These are phyloP conservation scores for Tephrocybe rancida DNA, from an alignment of 768 basidiomycete species.

Conservation along the genomic window DNA sequence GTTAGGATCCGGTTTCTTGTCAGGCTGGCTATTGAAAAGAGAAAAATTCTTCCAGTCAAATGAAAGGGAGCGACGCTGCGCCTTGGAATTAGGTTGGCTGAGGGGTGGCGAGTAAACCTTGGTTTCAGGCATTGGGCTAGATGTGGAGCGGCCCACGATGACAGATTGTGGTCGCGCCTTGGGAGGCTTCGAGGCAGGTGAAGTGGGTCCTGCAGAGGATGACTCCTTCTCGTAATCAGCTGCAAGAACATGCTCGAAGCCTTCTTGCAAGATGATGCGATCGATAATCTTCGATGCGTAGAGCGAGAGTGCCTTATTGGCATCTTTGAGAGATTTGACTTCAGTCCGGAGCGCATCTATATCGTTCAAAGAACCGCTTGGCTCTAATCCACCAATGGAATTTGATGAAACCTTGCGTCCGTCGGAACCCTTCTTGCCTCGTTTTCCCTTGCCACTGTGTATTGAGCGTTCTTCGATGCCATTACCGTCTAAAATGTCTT, in stretches of 20 bases:
- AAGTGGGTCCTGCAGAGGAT: conserved; percentile 36
- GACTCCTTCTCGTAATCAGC: conserved; percentile 80
- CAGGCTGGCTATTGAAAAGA: conserved; percentile 58
- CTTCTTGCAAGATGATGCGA: conserved; percentile 93
- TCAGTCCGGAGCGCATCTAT: conserved; percentile 80
- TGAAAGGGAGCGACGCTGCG: conserved; percentile 75
- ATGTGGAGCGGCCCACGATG: conserved; percentile 46
- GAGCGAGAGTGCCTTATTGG: conserved; percentile 92
- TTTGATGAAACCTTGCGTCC: conserved; percentile 36
- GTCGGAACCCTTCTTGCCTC: conserved; percentile 47
- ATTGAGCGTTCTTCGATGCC: conserved; percentile 49
- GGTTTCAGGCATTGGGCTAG: conserved; percentile 33
- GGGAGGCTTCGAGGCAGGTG: conserved; percentile 29
- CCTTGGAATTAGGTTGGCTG: conserved; percentile 35
- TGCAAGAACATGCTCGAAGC: conserved; percentile 96
- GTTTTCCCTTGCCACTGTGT: conserved; percentile 48
- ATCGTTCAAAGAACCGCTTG: conserved; percentile 51
- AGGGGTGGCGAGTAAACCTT: conserved; percentile 24
- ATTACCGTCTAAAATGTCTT: conserved; percentile 69
- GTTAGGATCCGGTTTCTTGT: conserved; percentile 64
- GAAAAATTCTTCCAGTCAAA: conserved; percentile 85
- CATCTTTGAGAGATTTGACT: conserved; percentile 91
- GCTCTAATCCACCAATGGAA: conserved; percentile 42
- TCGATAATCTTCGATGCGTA: conserved; percentile 99
- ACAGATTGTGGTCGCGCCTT: conserved; percentile 68